A percentile compares a stretch with the other conserved stretches of the same genome.
Evolutionary conservation across 192 early-diverging fungal genomes (phyloP).

Genomic region (Coemansia sp.): DNA sequence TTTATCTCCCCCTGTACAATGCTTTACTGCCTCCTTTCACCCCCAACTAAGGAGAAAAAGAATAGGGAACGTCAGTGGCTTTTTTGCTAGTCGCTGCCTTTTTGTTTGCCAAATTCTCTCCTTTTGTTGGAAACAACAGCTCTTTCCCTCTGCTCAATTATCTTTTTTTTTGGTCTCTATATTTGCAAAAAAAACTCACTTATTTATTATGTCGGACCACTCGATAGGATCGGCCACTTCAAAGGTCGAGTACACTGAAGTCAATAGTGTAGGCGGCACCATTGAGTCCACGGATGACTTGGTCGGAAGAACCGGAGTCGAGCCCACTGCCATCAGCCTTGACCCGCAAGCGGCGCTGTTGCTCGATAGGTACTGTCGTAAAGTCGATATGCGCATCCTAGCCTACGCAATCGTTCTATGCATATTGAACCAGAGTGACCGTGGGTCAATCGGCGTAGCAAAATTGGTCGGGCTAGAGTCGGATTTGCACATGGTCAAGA

Average conservation of each 20-base stretch:
- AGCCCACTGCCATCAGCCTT: neutral
- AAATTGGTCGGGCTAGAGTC: conserved; percentile 54
- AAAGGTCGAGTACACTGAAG: conserved; percentile 41
- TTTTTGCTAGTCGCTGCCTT: neutral
- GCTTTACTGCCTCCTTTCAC: neutral
- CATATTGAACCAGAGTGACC: conserved; percentile 53
- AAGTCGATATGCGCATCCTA: conserved; percentile 45
- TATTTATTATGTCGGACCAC: neutral
- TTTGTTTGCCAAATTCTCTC: neutral
- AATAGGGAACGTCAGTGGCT: neutral
- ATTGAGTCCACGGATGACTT: conserved; percentile 3
- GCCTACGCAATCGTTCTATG: conserved; percentile 39
- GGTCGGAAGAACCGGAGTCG: neutral
- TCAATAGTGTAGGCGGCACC: conserved; percentile 11
- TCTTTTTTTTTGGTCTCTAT: neutral
- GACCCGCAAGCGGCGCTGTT: conserved; percentile 4
- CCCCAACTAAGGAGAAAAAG: neutral
- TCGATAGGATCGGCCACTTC: conserved; percentile 30
- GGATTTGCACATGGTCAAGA: conserved; percentile 48
- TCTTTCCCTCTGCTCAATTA: neutral
- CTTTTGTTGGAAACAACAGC: neutral
- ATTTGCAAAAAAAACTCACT: neutral
- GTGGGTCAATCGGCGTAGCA: conserved; percentile 53
- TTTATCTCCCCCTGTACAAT: conserved; percentile 2
- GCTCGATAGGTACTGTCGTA: conserved; percentile 41